Evolutionary conservation across 2,329 filamentous ascomycete species (phyloP), one percentile per base, ranked within the genome.

Genomic region (Colletotrichum gigasporum): DNA sequence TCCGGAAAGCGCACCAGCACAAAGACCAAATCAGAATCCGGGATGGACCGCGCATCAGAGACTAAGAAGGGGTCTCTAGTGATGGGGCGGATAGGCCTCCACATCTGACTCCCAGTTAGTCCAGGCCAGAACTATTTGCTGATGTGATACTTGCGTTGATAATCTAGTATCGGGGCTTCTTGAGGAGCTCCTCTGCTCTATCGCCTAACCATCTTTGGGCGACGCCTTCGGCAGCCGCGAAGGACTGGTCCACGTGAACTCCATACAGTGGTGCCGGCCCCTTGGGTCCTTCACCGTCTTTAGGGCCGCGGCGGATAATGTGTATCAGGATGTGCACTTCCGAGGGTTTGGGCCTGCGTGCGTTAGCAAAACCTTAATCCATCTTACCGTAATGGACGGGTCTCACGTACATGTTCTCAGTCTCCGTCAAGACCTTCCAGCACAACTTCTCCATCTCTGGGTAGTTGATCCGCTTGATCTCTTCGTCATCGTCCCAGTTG

Each of bases 161-260:
- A 67, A 87, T 83, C 69, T 86, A 84, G 56, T 82, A 83, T 1
- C 83, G 80, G 4, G 56, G 48, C 1, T 76, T 76, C 58, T 75
- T 73, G 14, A 79, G 73, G 1, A 83, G 76, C 55, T 62, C 62
- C 24, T 51, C 51, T 9, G 65, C 65, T 14, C 22, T 54, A 4
- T 64, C 48, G 7, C 50, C 57, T 4, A 64, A 16, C 61, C 56
- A 64, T 32, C 61, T 55, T 16, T 62, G 48, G 11, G 63, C 58
- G 4, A 67, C 54, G 9, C 64, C 57, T 24, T 59, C 63, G 2
- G 82, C 76, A 0, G 82, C 82, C 1, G 64, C 14, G 70, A 85
- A 85, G 3, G 83, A 83, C 70, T 88, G 85, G 71, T 88, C 86
- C 66, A 88, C 86, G 71, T 89, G 86, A 2, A 87, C 63, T 2